Percentiles rank a stretch among this genome's conserved stretches.
These are phyloP conservation scores for Hamigera avellanea DNA, from an alignment of 495 filamentous ascomycete species.

Conservation along the genomic window DNA sequence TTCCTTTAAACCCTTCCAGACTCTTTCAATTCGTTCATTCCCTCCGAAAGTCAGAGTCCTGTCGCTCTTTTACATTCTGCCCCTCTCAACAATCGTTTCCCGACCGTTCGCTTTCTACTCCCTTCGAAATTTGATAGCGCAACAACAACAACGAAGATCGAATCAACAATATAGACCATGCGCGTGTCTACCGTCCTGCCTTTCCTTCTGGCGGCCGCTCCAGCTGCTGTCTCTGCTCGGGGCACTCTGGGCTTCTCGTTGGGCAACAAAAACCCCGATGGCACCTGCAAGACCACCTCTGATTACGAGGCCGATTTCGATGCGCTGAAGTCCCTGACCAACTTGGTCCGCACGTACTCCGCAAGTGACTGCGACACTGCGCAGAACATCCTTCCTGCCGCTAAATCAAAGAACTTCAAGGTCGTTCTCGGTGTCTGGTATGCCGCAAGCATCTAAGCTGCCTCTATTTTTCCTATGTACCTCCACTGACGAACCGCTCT, in stretches of 20 bases:
- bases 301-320: conserved; percentile 66
- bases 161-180: background rate
- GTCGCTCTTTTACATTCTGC: conserved; percentile 3
- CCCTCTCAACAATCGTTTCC: conserved; percentile 1
- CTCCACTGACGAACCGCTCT: background rate
- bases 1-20: too few species aligned
- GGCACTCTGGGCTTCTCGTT: conserved; percentile 40
- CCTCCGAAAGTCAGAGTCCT: conserved; percentile 2
- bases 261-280: conserved; percentile 39
- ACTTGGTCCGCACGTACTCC: conserved; percentile 60
- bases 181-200: conserved; percentile 5
- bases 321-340: conserved; percentile 37
- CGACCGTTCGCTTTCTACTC: background rate
- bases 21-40: too few species aligned
- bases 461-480: background rate
- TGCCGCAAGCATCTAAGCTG: background rate
- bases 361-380: conserved; percentile 53
- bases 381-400: conserved; percentile 57
- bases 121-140: too few species aligned
- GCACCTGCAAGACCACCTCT: conserved; percentile 47
- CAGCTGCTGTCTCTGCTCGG: conserved; percentile 27
- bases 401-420: conserved; percentile 58
- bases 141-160: background rate
- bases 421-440: conserved; percentile 72
- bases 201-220: conserved; percentile 27